These are phyloP conservation scores for Neoascochyta sp. DNA, from an alignment of 2,329 filamentous ascomycete species.

Conservation along the genomic window DNA sequence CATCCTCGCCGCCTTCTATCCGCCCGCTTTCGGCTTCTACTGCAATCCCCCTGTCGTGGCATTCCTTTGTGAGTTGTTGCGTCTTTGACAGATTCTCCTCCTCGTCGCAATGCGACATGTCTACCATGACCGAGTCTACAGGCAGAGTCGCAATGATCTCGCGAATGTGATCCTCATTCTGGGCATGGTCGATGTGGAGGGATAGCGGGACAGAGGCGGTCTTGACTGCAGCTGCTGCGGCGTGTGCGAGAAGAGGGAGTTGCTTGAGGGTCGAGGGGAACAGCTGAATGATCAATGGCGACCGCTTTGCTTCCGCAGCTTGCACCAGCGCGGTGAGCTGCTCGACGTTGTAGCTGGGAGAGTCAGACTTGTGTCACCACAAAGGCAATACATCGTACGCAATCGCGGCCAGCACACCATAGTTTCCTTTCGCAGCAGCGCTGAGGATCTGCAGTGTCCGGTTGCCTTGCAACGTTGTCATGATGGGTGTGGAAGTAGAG, in stretches of 20 bases:
- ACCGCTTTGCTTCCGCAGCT: slow-evolving; percentile 33
- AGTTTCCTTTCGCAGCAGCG: slow-evolving; percentile 53
- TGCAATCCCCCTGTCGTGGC: slow-evolving; percentile 61
- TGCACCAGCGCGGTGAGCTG: slow-evolving; percentile 34
- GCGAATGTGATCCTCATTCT: slow-evolving; percentile 43
- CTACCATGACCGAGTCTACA: slow-evolving; percentile 73
- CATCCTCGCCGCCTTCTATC: slow-evolving; percentile 71
- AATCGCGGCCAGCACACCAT: slow-evolving; percentile 53
- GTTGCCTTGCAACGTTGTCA: slow-evolving; percentile 18
- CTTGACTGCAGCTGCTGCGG: slow-evolving; percentile 42
- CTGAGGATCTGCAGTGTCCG: slow-evolving; percentile 50
- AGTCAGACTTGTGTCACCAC: background rate
- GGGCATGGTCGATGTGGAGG: slow-evolving; percentile 49
- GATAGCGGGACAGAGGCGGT: slow-evolving; percentile 43
- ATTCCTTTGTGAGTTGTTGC: slow-evolving; percentile 57
- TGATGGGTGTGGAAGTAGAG: slow-evolving; percentile 3
- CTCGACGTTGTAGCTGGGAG: slow-evolving; percentile 34
- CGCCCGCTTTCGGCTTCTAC: slow-evolving; percentile 67
- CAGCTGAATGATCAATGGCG: slow-evolving; percentile 37
- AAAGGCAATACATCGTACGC: slow-evolving; percentile 17
- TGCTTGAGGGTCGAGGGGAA: slow-evolving; percentile 64
- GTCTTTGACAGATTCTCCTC: slow-evolving; percentile 66
- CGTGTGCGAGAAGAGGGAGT: slow-evolving; percentile 49
- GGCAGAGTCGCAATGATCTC: slow-evolving; percentile 46
- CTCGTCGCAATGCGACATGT: slow-evolving; percentile 71